Conservation (phyloP, 257 asterid genomes). For the Nicotiana benthamiana region DNA sequence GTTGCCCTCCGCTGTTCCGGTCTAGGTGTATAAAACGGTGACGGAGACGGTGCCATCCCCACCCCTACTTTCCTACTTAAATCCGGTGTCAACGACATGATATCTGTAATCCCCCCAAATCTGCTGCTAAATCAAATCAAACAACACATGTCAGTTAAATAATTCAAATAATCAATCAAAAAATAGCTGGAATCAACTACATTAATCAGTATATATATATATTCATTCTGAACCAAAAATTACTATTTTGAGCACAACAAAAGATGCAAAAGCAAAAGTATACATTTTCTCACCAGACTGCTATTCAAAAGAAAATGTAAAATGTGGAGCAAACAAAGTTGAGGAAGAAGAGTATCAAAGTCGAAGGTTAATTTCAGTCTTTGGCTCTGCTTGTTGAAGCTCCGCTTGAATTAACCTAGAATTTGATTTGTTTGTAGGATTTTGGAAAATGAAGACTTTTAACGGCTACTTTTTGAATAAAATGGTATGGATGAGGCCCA, state of each 20-base stretch:
- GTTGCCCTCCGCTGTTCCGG: constrained; percentile 57
- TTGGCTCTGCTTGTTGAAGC: neutral
- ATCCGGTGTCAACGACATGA: constrained; percentile 63
- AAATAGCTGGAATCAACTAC: neutral
- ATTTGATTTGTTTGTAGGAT: neutral
- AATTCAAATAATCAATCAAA: neutral
- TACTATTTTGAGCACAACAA: neutral
- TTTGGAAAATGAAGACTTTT: neutral
- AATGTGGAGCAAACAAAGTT: neutral
- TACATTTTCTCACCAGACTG: neutral
- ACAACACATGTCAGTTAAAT: neutral
- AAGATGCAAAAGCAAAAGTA: too few relatives aligned
- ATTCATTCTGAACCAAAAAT: neutral
- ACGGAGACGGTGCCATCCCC: constrained; percentile 62
- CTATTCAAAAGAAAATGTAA: neutral
- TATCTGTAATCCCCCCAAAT: neutral
- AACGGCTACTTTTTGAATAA: constrained; percentile 1
- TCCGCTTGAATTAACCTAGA: neutral
- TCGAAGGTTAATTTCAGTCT: neutral
- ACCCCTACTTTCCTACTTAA: constrained; percentile 38
- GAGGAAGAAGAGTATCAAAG: neutral
- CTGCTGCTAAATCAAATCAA: neutral
- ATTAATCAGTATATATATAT: neutral
- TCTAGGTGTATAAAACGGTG: constrained; percentile 68
- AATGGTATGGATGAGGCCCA: neutral